Conservation (phyloP, 257 asterid species). For the Solanum bukasovii region DNA sequence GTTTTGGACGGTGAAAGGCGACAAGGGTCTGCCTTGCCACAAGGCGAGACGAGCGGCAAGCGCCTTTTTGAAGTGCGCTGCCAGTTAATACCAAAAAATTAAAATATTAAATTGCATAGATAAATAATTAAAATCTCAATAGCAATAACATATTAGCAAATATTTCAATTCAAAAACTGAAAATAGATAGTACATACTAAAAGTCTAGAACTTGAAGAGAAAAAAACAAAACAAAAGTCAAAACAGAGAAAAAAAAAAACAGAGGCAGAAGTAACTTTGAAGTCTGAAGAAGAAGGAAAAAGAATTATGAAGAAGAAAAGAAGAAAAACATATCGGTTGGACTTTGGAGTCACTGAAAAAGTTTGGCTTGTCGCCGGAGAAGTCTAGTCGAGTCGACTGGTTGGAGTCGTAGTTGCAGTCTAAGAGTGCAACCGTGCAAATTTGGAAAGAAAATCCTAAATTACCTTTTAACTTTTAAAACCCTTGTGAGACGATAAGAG, state of each 20-base stretch:
- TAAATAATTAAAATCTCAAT: no score
- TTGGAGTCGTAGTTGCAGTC: neutral
- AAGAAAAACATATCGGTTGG: neutral
- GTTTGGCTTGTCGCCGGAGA: neutral
- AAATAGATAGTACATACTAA: neutral
- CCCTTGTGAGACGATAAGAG: neutral
- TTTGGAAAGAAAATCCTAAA: neutral
- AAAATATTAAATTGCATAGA: neutral
- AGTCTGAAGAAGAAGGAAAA: neutral
- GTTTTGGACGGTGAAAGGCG: neutral
- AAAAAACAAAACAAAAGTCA: neutral
- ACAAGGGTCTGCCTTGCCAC: neutral
- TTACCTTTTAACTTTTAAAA: no score
- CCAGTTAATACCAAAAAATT: neutral
- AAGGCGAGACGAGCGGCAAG: neutral
- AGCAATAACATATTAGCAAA: neutral
- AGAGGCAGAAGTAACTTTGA: neutral
- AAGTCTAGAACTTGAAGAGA: neutral
- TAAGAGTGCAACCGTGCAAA: neutral
- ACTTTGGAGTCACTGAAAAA: neutral
- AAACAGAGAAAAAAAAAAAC: neutral
- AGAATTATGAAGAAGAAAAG: neutral
- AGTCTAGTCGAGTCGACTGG: neutral
- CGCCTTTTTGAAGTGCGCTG: neutral
- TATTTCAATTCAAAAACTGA: neutral